Percentiles rank a stretch among this genome's conserved stretches.
Evolutionary conservation across 2,329 filamentous ascomycete genomes (phyloP).

Genomic region (Paecilomyces sp.): DNA sequence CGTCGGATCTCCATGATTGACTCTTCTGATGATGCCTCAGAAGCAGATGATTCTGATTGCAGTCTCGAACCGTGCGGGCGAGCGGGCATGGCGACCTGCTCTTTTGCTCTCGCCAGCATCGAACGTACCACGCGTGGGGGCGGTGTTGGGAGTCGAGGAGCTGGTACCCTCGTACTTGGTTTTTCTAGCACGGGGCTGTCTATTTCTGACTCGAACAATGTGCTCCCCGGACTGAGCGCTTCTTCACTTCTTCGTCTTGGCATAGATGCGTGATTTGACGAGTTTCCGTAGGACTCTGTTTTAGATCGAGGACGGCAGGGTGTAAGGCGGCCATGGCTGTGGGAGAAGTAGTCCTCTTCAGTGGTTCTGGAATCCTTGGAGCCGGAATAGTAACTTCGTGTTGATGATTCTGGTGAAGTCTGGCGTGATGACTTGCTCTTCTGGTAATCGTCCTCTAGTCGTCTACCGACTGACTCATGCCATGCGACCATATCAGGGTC

Average conservation of each 20-base stretch:
- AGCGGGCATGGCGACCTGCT: neutral
- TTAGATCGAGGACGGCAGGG: neutral
- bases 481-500: conserved; percentile 78
- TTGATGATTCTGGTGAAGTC: conserved; percentile 22
- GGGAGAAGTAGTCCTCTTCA: conserved; percentile 15
- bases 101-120: neutral
- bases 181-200: neutral
- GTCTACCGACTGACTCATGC: conserved; percentile 71
- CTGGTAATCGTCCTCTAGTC: conserved; percentile 56
- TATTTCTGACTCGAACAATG: neutral
- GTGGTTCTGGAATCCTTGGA: conserved; percentile 22
- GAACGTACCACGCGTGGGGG: neutral
- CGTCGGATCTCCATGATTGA: conserved; percentile 8
- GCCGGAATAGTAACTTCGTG: conserved; percentile 21
- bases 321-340: conserved; percentile 11
- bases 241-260: neutral
- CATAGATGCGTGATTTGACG: neutral
- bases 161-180: neutral
- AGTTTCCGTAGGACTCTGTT: neutral
- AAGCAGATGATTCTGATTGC: conserved; percentile 10
- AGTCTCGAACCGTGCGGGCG: neutral
- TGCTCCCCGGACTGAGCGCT: neutral
- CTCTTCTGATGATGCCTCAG: conserved; percentile 23
- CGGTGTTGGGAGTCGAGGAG: neutral
- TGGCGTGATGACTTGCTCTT: conserved; percentile 30